A percentile compares a stretch with the other conserved stretches of the same genome.
Conservation (phyloP, 2,329 filamentous ascomycete species). For the Neofusicoccum ribis region DNA sequence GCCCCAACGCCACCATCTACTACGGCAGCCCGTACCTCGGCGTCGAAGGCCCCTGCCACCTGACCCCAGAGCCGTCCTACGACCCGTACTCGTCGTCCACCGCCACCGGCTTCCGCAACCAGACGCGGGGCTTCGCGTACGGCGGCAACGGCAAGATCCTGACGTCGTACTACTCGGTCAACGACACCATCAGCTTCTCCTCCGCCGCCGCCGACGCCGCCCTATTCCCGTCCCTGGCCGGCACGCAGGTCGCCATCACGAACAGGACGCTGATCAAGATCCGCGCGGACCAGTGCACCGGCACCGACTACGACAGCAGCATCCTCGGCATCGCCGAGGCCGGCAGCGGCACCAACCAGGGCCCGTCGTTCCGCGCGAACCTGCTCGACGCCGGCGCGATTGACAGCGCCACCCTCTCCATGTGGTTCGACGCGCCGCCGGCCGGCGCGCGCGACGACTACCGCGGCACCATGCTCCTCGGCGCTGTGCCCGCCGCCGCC, state of each 20-base stretch:
- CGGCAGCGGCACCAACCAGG: slow-evolving; percentile 23
- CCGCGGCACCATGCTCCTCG: slow-evolving; percentile 34
- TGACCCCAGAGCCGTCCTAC: slow-evolving; percentile 16
- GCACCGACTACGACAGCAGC: slow-evolving; percentile 25
- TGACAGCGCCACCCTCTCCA: slow-evolving; percentile 29
- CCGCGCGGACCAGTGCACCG: slow-evolving; percentile 24
- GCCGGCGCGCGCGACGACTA: slow-evolving; percentile 22
- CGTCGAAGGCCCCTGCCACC: slow-evolving; percentile 17
- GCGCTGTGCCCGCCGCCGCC: slow-evolving; percentile 30
- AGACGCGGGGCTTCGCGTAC: slow-evolving; percentile 11
- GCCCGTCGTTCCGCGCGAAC: slow-evolving; percentile 34
- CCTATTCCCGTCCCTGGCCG: slow-evolving; percentile 21
- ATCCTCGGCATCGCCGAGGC: slow-evolving; percentile 34
- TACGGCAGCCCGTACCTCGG: slow-evolving; percentile 15
- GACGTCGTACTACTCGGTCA: not conserved
- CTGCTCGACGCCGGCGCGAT: slow-evolving; percentile 29
- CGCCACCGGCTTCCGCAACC: not conserved
- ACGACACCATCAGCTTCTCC: slow-evolving; percentile 2
- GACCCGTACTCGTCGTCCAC: not conserved
- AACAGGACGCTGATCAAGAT: no score
- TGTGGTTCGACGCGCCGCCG: slow-evolving; percentile 38
- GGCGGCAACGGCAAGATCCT: slow-evolving; percentile 20
- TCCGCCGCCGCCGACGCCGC: not conserved
- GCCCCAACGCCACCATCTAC: slow-evolving; percentile 21
- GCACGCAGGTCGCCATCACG: slow-evolving; percentile 29